These are phyloP conservation scores for Colletotrichum karsti DNA, from an alignment of 2,329 filamentous ascomycete species.

Conservation along the genomic window DNA sequence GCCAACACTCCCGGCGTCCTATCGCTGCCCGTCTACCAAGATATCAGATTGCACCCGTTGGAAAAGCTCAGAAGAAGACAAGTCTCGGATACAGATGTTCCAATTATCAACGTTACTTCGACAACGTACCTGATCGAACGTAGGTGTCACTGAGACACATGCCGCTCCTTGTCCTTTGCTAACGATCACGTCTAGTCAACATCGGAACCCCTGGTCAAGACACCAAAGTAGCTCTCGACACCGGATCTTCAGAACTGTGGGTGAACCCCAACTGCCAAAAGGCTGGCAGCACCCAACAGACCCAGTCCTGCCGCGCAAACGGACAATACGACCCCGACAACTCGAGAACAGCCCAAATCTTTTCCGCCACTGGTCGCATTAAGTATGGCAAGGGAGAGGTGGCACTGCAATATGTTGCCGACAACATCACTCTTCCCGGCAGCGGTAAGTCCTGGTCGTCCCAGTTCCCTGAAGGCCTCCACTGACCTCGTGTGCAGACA, in stretches of 20 bases:
- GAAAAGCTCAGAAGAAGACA: conserved; percentile 26
- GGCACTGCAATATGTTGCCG: conserved; percentile 37
- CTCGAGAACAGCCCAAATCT: conserved; percentile 33
- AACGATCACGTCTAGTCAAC: conserved; percentile 5
- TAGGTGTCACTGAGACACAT: neutral
- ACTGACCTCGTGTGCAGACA: conserved; percentile 20
- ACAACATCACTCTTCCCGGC: conserved; percentile 38
- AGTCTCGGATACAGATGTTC: conserved; percentile 21
- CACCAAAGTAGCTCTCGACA: conserved; percentile 57
- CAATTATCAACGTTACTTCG: conserved; percentile 28
- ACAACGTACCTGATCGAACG: conserved; percentile 31
- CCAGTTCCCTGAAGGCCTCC: too few species aligned
- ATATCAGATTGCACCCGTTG: conserved; percentile 20
- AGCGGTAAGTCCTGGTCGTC: conserved; percentile 28
- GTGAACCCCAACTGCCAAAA: conserved; percentile 58
- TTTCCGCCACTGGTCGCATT: conserved; percentile 30
- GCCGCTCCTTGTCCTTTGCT: neutral
- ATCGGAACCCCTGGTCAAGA: conserved; percentile 49
- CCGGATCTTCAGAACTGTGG: conserved; percentile 64
- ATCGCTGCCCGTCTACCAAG: conserved; percentile 29
- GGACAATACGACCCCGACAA: conserved; percentile 46
- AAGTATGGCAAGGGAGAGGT: conserved; percentile 41
- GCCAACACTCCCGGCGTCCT: conserved; percentile 14
- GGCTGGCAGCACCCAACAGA: conserved; percentile 42
- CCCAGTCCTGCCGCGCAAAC: conserved; percentile 47